Evolutionary conservation across 257 asterid genomes (phyloP).

Genomic region (Forsythia viridissima): DNA sequence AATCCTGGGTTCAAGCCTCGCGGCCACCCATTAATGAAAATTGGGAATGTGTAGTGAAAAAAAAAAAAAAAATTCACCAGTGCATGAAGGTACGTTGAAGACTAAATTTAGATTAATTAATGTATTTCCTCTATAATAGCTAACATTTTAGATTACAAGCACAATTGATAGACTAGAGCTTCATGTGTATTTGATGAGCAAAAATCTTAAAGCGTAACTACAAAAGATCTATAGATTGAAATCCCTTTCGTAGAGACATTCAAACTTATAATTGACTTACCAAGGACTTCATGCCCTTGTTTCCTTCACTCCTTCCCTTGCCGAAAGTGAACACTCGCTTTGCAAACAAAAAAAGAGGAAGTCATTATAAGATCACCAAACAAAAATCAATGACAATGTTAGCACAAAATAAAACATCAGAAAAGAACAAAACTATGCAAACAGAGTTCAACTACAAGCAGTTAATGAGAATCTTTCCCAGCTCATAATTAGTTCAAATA

Average conservation of each 20-base stretch:
- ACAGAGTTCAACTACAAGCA: not conserved
- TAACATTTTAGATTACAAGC: not conserved
- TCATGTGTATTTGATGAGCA: not conserved
- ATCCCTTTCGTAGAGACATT: not conserved
- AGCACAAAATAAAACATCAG: not conserved
- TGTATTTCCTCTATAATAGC: not conserved
- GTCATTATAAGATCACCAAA: conserved; percentile 15
- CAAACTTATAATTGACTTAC: conserved; percentile 39
- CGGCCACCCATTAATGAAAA: not conserved
- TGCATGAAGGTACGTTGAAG: not conserved
- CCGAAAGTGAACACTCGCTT: conserved; percentile 90
- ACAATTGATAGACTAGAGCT: not conserved
- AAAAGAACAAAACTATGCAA: not conserved
- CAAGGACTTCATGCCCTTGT: conserved; percentile 95
- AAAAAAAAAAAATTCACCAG: no score
- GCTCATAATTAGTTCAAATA: not conserved
- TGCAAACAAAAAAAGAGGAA: conserved; percentile 6
- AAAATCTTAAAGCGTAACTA: not conserved
- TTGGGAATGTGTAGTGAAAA: not conserved
- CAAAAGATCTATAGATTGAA: not conserved
- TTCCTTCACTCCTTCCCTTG: conserved; percentile 89
- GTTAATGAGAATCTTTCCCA: not conserved
- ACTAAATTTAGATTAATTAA: not conserved
- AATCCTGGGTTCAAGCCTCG: not conserved
- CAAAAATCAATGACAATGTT: conserved; percentile 2